Base-by-base conservation (phyloP, 306 rosid species). In the Glycine soja region DNA sequence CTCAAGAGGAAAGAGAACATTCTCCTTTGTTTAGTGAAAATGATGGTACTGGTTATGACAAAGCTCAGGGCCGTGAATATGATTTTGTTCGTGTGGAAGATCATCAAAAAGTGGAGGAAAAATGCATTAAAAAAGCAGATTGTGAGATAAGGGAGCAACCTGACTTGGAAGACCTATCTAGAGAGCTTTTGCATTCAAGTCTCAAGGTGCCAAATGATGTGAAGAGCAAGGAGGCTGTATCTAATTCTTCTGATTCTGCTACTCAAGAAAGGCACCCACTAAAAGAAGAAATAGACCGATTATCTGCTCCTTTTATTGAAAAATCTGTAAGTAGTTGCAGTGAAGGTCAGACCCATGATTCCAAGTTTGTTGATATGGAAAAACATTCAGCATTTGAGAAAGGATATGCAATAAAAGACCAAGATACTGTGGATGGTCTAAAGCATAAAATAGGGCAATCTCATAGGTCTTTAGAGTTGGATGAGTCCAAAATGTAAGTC, bases 401-500 rank as follows among this genome's bases (percentile, higher is more conserved):
- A 72, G 84, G 59, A 51, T 67, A 78, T 67, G 69, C 34, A 57
- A 77, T 18, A 71, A 80, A 83, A 74, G 70, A 52, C 56, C 69
- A 80, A 75, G 78, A 71, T 67, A 67, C 43, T 53, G 64, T n/a
- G 59, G 85, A 82, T 82, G 71, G 64, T 83, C 71, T 46, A 40
- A 76, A 76, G 70, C 79, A 58, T 71, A 77, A 67, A 81, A 61
- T 15, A 67, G 85, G 78, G 83, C 82, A 74, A 68, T 36, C 70
- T 79, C 84, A 81, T 65, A 80, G 34, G 77, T 76, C 78, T 34
- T 36, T 7, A 63, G 73, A 82, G 74, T n/a, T 69, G 67, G 86
- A 81, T 10, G 85, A 81, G 73, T 66, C 65, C 48, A 47, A 86
- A 71, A 48, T 32, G 97, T 92, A 88, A 89, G 94, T 77, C 62